Conservation (phyloP, 441 rosid species). For the Corymbia calophylla region DNA sequence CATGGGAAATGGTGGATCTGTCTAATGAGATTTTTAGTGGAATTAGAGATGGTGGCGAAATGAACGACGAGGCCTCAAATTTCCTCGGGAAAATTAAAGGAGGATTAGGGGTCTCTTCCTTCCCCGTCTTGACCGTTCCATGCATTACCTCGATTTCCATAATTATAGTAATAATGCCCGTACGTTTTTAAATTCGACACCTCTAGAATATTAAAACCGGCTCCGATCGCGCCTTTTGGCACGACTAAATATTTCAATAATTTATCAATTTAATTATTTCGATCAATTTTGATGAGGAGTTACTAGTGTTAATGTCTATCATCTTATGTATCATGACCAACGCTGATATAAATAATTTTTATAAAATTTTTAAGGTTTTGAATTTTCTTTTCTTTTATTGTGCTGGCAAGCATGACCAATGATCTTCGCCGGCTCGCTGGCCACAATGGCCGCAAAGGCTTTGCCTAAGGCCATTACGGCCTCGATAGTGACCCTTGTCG, state of each 20-base stretch:
- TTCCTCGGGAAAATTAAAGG: not conserved
- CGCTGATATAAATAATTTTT: accelerated
- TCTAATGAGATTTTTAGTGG: not conserved
- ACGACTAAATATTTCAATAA: accelerated
- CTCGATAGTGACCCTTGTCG: accelerated
- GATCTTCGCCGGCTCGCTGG: accelerated
- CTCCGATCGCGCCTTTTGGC: no score
- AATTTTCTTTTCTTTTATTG: no score
- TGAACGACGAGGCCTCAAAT: not conserved
- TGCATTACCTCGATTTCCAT: not conserved
- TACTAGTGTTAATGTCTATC: accelerated
- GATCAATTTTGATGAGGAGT: accelerated
- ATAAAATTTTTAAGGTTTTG: no score
- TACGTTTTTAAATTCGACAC: not conserved
- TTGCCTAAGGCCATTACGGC: not conserved
- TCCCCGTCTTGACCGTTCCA: not conserved
- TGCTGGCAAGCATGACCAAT: accelerated
- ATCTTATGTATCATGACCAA: accelerated
- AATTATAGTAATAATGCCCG: not conserved
- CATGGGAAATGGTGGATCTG: not conserved
- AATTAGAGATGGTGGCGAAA: not conserved
- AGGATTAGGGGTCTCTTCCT: not conserved
- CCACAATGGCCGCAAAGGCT: not conserved
- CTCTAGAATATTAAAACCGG: not conserved
- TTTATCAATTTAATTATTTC: no score